phyloP scores from a whole-genome alignment of 192 early-diverging fungal species.

The Rhizophlyctis rosea region DNA sequence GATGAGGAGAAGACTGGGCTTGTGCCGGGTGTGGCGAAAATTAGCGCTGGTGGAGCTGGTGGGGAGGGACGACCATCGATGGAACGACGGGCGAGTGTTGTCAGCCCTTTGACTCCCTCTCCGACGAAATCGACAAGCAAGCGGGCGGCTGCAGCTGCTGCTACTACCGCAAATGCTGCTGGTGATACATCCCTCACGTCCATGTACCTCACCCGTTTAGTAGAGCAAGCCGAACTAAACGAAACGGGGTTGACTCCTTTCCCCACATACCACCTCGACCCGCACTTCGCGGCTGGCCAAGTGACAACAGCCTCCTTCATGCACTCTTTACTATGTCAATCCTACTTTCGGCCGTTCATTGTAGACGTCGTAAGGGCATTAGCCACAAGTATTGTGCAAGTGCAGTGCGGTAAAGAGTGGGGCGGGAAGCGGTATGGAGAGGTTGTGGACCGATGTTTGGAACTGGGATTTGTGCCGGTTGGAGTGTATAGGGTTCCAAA shows the following conservation, averaged over 20 bases:
- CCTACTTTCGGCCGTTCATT: slow-evolving; percentile 50
- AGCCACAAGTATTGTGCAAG: slow-evolving; percentile 18
- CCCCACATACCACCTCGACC: slow-evolving; percentile 49
- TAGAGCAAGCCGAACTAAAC: slow-evolving; percentile 45
- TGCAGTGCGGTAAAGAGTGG: slow-evolving; percentile 20
- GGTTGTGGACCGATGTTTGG: slow-evolving; percentile 26
- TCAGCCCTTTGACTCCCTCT: slow-evolving; percentile 1
- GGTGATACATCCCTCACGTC: slow-evolving; percentile 32
- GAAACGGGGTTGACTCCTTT: slow-evolving; percentile 44
- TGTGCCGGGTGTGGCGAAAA: no score
- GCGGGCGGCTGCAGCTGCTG: neutral
- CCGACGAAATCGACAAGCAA: slow-evolving; percentile 2
- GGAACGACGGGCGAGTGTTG: neutral
- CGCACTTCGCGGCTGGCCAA: slow-evolving; percentile 47
- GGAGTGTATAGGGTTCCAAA: slow-evolving; percentile 32
- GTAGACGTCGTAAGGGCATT: slow-evolving; percentile 40
- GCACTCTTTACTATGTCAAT: slow-evolving; percentile 49
- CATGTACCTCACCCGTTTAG: slow-evolving; percentile 38
- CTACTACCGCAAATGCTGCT: neutral
- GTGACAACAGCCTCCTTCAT: slow-evolving; percentile 43
- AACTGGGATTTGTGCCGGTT: slow-evolving; percentile 37
- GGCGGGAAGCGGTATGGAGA: slow-evolving; percentile 32
- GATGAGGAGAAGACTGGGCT: neutral
- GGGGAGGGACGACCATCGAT: slow-evolving; percentile 10
- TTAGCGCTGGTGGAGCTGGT: neutral